Evolutionary conservation across 208 protist species (phyloP).

Genomic region (Trypanosoma grayi): DNA sequence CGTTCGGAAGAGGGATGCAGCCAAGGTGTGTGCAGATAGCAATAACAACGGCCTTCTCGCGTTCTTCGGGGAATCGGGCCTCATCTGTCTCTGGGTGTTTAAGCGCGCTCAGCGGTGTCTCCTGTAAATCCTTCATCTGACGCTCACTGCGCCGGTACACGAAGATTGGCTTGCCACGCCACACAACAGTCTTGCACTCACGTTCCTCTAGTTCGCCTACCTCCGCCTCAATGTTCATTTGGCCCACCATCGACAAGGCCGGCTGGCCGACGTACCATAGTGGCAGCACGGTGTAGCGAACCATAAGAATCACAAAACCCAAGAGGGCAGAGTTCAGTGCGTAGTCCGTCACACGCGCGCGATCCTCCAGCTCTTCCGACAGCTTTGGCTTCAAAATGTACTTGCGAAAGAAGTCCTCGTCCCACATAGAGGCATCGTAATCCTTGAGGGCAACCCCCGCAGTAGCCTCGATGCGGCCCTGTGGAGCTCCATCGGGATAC

Average conservation of each 20-base stretch:
- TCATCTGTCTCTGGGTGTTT: conserved; percentile 95
- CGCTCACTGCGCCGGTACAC: conserved; percentile 94
- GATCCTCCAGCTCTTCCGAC: conserved; percentile 73
- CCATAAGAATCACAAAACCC: conserved; percentile 82
- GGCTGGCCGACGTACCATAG: conserved; percentile 89
- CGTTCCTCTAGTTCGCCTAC: conserved; percentile 90
- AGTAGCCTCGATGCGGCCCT: conserved; percentile 83
- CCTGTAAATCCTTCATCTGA: conserved; percentile 91
- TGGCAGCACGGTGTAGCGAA: conserved; percentile 76
- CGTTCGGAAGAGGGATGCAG: conserved; percentile 97
- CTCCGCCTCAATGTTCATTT: conserved; percentile 98
- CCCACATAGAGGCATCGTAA: conserved; percentile 85
- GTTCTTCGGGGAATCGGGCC: conserved; percentile 82
- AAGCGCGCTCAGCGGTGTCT: conserved; percentile 84
- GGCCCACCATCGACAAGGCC: conserved; percentile 91
- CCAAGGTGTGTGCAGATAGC: conserved; percentile 99
- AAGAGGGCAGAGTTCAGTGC: conserved; percentile 82
- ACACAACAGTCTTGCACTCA: conserved; percentile 95
- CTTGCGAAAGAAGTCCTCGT: conserved; percentile 92
- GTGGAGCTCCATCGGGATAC: conserved; percentile 73
- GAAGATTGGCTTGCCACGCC: conserved; percentile 99
- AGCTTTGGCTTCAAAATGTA: conserved; percentile 91
- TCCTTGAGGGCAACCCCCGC: conserved; percentile 80
- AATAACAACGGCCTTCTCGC: conserved; percentile 95
- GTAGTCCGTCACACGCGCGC: conserved; percentile 85